Conservation (phyloP, 257 asterid genomes). For the Scutellaria minor region DNA sequence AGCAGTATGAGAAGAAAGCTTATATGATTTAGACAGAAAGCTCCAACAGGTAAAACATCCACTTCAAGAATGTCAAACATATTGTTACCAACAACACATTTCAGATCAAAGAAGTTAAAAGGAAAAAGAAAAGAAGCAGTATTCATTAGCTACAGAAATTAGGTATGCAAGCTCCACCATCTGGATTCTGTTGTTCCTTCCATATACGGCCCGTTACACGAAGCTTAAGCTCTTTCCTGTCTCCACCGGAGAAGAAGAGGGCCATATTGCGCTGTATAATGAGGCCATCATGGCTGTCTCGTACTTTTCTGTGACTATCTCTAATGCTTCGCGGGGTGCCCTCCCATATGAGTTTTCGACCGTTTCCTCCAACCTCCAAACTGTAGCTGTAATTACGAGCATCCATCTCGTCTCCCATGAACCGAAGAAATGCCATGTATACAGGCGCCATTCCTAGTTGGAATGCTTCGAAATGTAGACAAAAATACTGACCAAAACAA, state of each 20-base stretch:
- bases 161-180: constrained; percentile 76
- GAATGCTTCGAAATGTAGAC: constrained; percentile 87
- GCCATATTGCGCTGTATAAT: constrained; percentile 82
- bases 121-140: constrained; percentile 1
- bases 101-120: not conserved
- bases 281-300: constrained; percentile 90
- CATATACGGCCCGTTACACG: constrained; percentile 86
- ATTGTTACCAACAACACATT: constrained; percentile 29
- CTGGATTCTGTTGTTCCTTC: constrained; percentile 83
- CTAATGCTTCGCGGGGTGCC: constrained; percentile 90
- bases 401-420: constrained; percentile 86
- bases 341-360: constrained; percentile 83
- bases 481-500: constrained; percentile 85
- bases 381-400: constrained; percentile 84
- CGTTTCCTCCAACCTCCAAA: constrained; percentile 88
- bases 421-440: constrained; percentile 87
- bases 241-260: constrained; percentile 84
- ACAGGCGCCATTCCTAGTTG: constrained; percentile 92
- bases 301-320: constrained; percentile 80
- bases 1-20: constrained; percentile 17
- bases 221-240: constrained; percentile 85
- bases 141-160: constrained; percentile 60
- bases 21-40: not conserved
- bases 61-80: constrained; percentile 31
- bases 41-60: constrained; percentile 27